Base-by-base conservation (phyloP, 1,284 basidiomycete genomes). In the Heterobasidion occidentale region DNA sequence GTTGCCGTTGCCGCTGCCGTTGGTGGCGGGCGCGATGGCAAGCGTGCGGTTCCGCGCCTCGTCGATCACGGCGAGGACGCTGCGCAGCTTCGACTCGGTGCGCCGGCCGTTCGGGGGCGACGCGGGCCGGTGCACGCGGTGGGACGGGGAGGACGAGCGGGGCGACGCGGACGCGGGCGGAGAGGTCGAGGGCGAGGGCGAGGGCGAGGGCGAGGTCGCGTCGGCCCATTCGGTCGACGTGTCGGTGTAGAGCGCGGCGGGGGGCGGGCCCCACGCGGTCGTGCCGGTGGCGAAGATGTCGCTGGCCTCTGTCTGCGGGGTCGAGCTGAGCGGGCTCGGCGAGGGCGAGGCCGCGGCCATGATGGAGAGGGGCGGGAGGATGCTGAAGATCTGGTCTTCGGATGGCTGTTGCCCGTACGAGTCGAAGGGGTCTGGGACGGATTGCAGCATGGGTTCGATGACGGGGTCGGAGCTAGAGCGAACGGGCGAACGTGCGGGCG, bases 311-410 rank as follows among this genome's bases (percentile, higher is more conserved):
- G 74, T 75, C 58, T 72, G 79, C 50, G 74, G 74, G 5, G 82
- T 78, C 20, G 65, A 64, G 19, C 63, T 67, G 46, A 70, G 56
- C 7, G 72, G 69, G 42, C 69, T 68, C 11, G 73, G 71, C 11
- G 69, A 64, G 2, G 73, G 64, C 7, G 72, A 70, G 15, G 83
- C 77, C 51, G 33, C 74, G 71, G 81, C 78, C 68, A 86, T 85
- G 62, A 89, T 87, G 42, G 87, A 90, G 55, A 88, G 80, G 34
- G 92, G 92, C 17, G 90, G 83, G 2, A 95, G 79, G 59, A 98
- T 95, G 65, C 85, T 90, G 71, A 97, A 96, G 62, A 98, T 95
- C 67, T 94, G 88, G 63, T 93, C 89, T 67, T 94, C 90, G 54
- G 90, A 79, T 62, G 89, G 90, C 2, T 89, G 85, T 14, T 91